Evolutionary conservation across 495 filamentous ascomycete genomes (phyloP).

Genomic region (Aspergillus sclerotioniger): DNA sequence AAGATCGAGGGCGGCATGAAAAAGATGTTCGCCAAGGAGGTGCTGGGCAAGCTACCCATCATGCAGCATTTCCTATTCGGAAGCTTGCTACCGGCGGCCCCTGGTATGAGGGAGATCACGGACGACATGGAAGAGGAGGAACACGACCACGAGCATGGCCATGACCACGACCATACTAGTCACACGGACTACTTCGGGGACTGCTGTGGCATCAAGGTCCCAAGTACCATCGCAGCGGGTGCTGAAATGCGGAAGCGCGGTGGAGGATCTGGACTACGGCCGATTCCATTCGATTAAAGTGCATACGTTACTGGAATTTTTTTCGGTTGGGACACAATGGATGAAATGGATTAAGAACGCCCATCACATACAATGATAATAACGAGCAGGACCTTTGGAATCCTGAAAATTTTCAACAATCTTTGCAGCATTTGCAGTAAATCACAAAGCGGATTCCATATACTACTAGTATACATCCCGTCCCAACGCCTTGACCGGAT

Average conservation of each 20-base stretch:
- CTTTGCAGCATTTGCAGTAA: no score
- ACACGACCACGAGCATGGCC: constrained; percentile 58
- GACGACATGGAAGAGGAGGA: constrained; percentile 52
- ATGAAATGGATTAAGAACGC: neutral
- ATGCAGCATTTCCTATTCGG: constrained; percentile 99
- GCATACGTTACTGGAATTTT: neutral
- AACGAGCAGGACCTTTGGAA: neutral
- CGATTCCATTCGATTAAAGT: constrained; percentile 87
- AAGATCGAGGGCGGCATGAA: constrained; percentile 96
- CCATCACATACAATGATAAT: neutral
- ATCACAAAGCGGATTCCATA: neutral
- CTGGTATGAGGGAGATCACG: constrained; percentile 67
- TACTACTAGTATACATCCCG: neutral
- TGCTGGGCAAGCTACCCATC: constrained; percentile 89
- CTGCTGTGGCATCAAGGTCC: constrained; percentile 98
- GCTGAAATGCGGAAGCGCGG: constrained; percentile 79
- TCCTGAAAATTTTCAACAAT: neutral
- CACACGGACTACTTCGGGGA: constrained; percentile 77
- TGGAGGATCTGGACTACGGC: constrained; percentile 62
- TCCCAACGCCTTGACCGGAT: neutral
- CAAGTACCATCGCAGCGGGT: constrained; percentile 84
- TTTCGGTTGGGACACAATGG: neutral
- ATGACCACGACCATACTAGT: constrained; percentile 56
- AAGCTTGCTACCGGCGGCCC: constrained; percentile 69
- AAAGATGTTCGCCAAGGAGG: constrained; percentile 92